Conservation (phyloP, 177 flowering plant species). For the Vitis hybrid region DNA sequence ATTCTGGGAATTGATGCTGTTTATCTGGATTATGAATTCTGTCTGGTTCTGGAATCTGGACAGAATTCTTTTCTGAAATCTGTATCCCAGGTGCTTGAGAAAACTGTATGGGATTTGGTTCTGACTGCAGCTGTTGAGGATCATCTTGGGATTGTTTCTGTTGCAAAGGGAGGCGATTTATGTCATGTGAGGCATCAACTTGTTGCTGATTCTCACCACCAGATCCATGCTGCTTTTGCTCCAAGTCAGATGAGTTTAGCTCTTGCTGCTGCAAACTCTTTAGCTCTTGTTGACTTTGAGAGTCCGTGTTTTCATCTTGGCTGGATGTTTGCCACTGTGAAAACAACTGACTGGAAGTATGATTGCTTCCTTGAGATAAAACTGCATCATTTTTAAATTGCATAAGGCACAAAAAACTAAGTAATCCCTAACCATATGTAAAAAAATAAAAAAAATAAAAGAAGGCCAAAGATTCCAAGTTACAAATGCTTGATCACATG, state of each 20-base stretch:
- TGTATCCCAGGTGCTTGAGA: constrained; percentile 35
- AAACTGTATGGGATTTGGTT: constrained; percentile 29
- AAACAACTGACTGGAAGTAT: constrained; percentile 38
- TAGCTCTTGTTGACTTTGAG: constrained; percentile 37
- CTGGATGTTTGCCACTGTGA: constrained; percentile 50
- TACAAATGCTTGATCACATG: too few species aligned
- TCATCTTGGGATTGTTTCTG: constrained; percentile 35
- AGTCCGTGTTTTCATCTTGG: constrained; percentile 33
- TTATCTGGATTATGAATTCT: constrained; percentile 27
- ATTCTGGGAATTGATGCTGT: constrained; percentile 40
- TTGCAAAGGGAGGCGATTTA: constrained; percentile 20
- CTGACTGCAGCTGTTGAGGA: constrained; percentile 28
- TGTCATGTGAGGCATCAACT: constrained; percentile 27
- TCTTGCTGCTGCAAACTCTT: constrained; percentile 31
- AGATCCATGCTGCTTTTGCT: constrained; percentile 32
- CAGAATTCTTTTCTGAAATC: constrained; percentile 38
- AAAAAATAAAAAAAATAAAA: background rate
- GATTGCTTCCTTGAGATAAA: constrained; percentile 51
- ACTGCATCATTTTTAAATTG: constrained; percentile 19
- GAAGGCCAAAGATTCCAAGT: background rate
- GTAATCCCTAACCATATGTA: background rate
- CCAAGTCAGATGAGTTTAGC: constrained; percentile 34
- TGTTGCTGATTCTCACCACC: constrained; percentile 35
- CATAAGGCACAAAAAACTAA: background rate
- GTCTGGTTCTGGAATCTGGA: constrained; percentile 28